These are phyloP conservation scores for Actinomortierella wolfii DNA, from an alignment of 371 early-diverging fungal species.

Conservation along the genomic window DNA sequence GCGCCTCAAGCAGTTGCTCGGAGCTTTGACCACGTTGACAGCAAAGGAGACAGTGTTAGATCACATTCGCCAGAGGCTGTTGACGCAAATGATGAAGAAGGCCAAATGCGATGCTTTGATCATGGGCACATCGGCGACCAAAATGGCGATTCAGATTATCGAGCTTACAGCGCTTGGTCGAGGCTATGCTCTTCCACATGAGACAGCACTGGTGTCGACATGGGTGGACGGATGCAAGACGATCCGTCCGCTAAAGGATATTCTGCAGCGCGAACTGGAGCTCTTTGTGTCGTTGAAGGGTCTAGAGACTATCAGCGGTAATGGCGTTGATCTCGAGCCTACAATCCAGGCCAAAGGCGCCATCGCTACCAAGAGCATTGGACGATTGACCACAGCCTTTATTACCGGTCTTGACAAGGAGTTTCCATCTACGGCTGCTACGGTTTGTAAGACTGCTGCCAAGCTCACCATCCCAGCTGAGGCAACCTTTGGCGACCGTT, in stretches of 20 bases:
- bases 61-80: slow-evolving; percentile 63
- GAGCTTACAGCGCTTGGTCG: slow-evolving; percentile 82
- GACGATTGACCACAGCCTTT: slow-evolving; percentile 59
- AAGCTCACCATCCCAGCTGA: slow-evolving; percentile 64
- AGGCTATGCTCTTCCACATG: slow-evolving; percentile 83
- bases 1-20: slow-evolving; percentile 22
- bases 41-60: slow-evolving; percentile 65
- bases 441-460: slow-evolving; percentile 82
- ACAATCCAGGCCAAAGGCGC: slow-evolving; percentile 27
- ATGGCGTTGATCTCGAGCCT: slow-evolving; percentile 20
- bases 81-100: slow-evolving; percentile 45
- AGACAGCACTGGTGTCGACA: slow-evolving; percentile 67
- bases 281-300: slow-evolving; percentile 65
- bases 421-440: slow-evolving; percentile 87
- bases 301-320: slow-evolving; percentile 41
- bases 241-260: slow-evolving; percentile 84
- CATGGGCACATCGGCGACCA: slow-evolving; percentile 81
- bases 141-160: slow-evolving; percentile 81
- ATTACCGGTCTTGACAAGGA: slow-evolving; percentile 79
- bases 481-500: slow-evolving; percentile 49
- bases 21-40: slow-evolving; percentile 51
- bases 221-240: slow-evolving; percentile 52
- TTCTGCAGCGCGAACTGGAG: slow-evolving; percentile 80
- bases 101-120: slow-evolving; percentile 69
- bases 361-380: slow-evolving; percentile 22